Evolutionary conservation across 176 grass and related monocot species (phyloP), one percentile per base, ranked within the genome.

Genomic region (Bonia amplexicaulis): DNA sequence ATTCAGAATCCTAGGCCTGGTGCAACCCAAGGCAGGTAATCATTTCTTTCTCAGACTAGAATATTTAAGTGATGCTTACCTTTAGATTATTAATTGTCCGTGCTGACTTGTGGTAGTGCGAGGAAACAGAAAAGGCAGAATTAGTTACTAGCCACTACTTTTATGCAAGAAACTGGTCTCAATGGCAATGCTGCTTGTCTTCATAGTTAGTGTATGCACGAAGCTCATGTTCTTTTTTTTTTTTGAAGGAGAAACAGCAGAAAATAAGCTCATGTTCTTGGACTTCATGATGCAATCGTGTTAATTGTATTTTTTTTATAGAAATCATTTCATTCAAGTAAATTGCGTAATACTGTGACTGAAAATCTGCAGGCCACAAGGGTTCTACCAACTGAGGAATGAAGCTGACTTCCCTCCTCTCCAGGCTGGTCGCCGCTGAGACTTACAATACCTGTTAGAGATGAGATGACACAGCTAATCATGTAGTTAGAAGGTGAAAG

Each of bases 321-420:
- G 2, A 42, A 66, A 51, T 2, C 19, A 74, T 68, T 12, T 29
- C 29, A 22, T 35, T 31, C 2, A 57, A 80, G 27, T 74, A 66
- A 74, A 75, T 6, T n/a, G 52, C 14, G 62, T 61, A 25, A 76
- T 40, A n/a, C 35, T 63, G 23, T 57, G 12, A 47, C 55, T 72
- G 23, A 59, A 84, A 44, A 80, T 11, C 16, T 54, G 85, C 89
- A 97, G 94, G 82, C 76, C 73, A 45, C 41, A 49, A 40, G 54
- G 53, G 22, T 41, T 68, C 6, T 97, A 72, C 79, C 48, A 64
- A 40, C 84, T 94, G 70, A 90, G 60, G 76, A 82, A 93, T 78
- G 89, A 97, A n/a, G 62, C 44, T 37, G 89, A 93, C 12, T 96
- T 96, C 70, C 94, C 94, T 71, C 94, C 91, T 78, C 89, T 97